Evolutionary conservation across 2,329 filamentous ascomycete genomes (phyloP), one percentile per base, ranked within the genome.

Genomic region (Didymella arachidicola): DNA sequence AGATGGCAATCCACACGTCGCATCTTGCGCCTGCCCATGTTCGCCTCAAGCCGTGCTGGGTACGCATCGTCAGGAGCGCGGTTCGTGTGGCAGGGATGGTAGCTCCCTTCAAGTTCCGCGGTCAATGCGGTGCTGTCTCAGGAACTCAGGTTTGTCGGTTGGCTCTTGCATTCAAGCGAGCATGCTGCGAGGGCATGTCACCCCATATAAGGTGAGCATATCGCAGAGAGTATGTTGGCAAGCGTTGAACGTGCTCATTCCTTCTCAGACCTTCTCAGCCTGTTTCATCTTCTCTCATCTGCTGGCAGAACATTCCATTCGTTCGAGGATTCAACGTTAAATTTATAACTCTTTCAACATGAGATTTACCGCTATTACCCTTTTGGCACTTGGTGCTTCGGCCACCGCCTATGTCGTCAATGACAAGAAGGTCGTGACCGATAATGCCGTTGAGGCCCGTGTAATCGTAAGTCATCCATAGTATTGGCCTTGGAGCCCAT

Each of bases 191-290:
- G 61, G 38, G 34, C 19, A 34, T 46, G 56, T 54, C 56, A 59
- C 56, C 55, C 61, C 72, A 72, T 73, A 73, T 72, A 71, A 62
- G 54, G 61, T 62, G 54, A 54, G 53, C 41, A 36, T 49, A 60
- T 62, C 64, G 65, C 68, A 64, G 60, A 61, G 53, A 32, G 58
- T 60, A 61, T 59, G 53, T 46, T 53, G 61, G 61, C 65, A 69
- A 63, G 61, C 71, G 62, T 70, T 65, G 61, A 73, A 70, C 72
- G 69, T 72, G 68, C 72, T 73, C 71, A 71, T 71, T 70, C 63
- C 51, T 71, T 68, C 72, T 72, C 69, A 70, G 49, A 62, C 58
- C 64, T 71, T 68, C 67, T 71, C 66, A 65, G 64, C 66, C 60
- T 64, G 57, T 67, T 66, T 63, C 59, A 59, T 69, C 65, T 60